phyloP scores from a whole-genome alignment of 495 filamentous ascomycete species.

The Achaetomiella virescens region DNA sequence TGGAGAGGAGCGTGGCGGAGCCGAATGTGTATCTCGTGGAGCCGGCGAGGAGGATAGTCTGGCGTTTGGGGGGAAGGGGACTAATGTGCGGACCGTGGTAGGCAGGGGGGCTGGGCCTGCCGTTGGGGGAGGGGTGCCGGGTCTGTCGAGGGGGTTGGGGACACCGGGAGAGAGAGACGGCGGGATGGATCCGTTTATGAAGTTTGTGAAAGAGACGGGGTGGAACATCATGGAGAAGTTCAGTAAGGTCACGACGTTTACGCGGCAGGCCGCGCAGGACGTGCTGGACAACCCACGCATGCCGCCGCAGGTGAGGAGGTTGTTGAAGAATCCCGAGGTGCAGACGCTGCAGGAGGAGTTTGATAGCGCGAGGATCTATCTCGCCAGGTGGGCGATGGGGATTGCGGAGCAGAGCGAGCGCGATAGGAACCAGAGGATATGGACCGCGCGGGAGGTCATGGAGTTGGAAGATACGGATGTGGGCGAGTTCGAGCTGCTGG shows the following conservation, averaged over 20 bases:
- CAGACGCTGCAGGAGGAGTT: conserved; percentile 95
- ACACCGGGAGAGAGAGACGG: conserved; percentile 46
- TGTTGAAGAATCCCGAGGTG: conserved; percentile 90
- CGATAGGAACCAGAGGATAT: conserved; percentile 77
- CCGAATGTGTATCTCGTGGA: conserved; percentile 87
- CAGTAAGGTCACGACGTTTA: conserved; percentile 93
- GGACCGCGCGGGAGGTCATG: conserved; percentile 86
- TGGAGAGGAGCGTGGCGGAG: conserved; percentile 79
- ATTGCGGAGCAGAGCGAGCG: conserved; percentile 93
- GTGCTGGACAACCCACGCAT: conserved; percentile 82
- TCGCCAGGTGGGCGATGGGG: conserved; percentile 97
- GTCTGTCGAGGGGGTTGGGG: conserved; percentile 5
- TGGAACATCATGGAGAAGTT: conserved; percentile 96
- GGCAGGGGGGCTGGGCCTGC: conserved; percentile 20
- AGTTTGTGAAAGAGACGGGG: conserved; percentile 88
- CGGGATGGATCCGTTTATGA: conserved; percentile 92
- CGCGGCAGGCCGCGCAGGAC: conserved; percentile 82
- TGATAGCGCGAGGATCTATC: conserved; percentile 87
- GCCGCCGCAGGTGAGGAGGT: conserved; percentile 75
- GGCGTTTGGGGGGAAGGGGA: conserved; percentile 64
- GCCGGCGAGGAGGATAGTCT: conserved; percentile 73
- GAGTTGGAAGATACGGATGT: conserved; percentile 91
- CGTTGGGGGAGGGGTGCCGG: conserved; percentile 22
- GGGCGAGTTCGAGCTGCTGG: conserved; percentile 91
- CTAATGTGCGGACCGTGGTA: conserved; percentile 37